These are phyloP conservation scores for Chrysanthemum seticuspe DNA, from an alignment of 129 eudicot genomes.

Conservation along the genomic window DNA sequence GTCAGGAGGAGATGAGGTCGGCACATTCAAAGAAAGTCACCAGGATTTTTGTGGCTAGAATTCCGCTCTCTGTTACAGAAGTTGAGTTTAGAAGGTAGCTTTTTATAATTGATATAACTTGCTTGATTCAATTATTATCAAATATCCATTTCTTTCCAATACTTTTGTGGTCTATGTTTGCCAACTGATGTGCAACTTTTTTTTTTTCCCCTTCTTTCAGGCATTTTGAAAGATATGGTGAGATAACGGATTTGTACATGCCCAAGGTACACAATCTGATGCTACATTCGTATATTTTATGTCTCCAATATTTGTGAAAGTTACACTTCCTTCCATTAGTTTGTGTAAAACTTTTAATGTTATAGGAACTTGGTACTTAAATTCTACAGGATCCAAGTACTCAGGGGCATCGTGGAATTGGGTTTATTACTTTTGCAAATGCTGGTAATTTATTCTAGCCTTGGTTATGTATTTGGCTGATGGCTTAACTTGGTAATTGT, in stretches of 20 bases:
- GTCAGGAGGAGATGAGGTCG: conserved; percentile 74
- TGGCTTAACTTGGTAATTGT: too few species aligned
- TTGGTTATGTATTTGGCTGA: background rate
- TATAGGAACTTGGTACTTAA: background rate
- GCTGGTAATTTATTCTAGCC: conserved; percentile 46
- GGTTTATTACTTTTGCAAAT: conserved; percentile 88
- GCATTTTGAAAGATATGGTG: conserved; percentile 90
- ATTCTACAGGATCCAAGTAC: conserved; percentile 76
- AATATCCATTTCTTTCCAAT: background rate
- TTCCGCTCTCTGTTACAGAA: conserved; percentile 75
- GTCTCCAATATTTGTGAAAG: background rate
- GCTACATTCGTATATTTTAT: conserved; percentile 6
- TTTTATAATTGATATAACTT: conserved; percentile 2
- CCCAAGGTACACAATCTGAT: conserved; percentile 64
- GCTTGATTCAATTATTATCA: background rate
- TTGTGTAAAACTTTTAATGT: conserved; percentile 1
- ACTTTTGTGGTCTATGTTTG: conserved; percentile 14
- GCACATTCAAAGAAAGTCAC: conserved; percentile 75
- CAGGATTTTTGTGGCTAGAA: conserved; percentile 90
- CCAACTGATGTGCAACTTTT: background rate
- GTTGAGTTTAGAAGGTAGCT: conserved; percentile 63
- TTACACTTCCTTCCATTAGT: background rate
- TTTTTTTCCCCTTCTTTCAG: conserved; percentile 46
- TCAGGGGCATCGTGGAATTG: conserved; percentile 99
- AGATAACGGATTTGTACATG: conserved; percentile 92